Evolutionary conservation across 2,329 filamentous ascomycete genomes (phyloP), one percentile per base, ranked within the genome.

Genomic region (Alternaria viburni): DNA sequence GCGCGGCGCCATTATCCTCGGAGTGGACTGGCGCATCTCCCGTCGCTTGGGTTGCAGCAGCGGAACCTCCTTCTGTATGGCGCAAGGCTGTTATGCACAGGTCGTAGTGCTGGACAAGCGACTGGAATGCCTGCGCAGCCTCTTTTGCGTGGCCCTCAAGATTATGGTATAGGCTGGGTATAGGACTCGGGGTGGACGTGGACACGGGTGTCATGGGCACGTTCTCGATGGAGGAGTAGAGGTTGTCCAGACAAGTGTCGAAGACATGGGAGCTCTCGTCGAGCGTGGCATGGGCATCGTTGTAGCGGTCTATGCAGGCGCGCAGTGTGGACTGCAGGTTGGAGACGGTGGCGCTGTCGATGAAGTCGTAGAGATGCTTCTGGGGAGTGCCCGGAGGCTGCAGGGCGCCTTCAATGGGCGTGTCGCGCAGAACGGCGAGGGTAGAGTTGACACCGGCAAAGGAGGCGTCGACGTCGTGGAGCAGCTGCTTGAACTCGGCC

Each of bases 51-150:
- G 77, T 80, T 3, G 83, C 83, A 13, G 83, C 83, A 63, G 82
- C 82, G 11, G 82, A 81, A 10, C 84, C 83, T 61, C 83, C 83
- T 81, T 97, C 93, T 4, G 94, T 97, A 54, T 95, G 93, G 63
- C 93, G 92, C 46, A 97, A 90, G 1, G 95, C 95, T 1, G 91
- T 95, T 13, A 97, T 92, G 78, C 95, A 97, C 68, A 97, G 88
- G 78, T 98, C 95, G 77, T 97, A 97, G 80, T 98, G 95, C 25
- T 87, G 88, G 8, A 93, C 93, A 5, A 98, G 83, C 1, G 91
- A 93, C 60, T 93, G 88, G 2, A 98, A 87, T 6, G 93, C 86
- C 61, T 90, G 86, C 6, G 94, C 95, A 89, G 96, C 95, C 71
- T 90, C 89, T 66, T 92, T 89, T 0, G 94, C 94, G 69, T 95